Percentiles rank a stretch among this genome's conserved stretches.
Conservation (phyloP, 768 basidiomycete genomes). For the Boletus vinaceobasis region DNA sequence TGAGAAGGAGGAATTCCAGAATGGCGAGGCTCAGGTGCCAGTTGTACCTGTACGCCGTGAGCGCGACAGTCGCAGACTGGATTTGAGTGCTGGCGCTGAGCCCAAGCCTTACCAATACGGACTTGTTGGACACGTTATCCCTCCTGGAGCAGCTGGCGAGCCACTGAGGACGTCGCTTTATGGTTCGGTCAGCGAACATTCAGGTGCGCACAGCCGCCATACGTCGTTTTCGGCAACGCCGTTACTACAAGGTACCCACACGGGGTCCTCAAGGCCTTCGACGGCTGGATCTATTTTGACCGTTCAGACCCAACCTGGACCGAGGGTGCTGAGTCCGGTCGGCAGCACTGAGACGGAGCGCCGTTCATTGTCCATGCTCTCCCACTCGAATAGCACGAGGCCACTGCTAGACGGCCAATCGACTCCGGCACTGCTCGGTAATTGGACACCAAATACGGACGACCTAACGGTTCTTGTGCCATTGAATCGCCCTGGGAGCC, state of each 20-base stretch:
- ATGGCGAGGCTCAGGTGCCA: slow-evolving; percentile 23
- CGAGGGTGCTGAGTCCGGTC: slow-evolving; percentile 5
- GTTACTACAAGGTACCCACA: slow-evolving; percentile 17
- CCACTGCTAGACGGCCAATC: slow-evolving; percentile 3
- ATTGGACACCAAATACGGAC: slow-evolving; percentile 22
- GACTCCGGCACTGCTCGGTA: background rate
- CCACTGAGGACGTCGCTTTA: slow-evolving; percentile 35
- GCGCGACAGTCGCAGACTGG: slow-evolving; percentile 28
- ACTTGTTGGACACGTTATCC: slow-evolving; percentile 45
- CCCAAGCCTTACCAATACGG: slow-evolving; percentile 65
- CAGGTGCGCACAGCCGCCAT: slow-evolving; percentile 20
- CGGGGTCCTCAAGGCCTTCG: slow-evolving; percentile 38
- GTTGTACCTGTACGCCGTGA: slow-evolving; percentile 16
- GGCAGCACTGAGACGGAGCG: slow-evolving; percentile 6
- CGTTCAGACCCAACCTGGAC: slow-evolving; percentile 18
- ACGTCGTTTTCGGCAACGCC: slow-evolving; percentile 27
- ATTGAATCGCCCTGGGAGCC: slow-evolving; percentile 20
- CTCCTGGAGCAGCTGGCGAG: slow-evolving; percentile 29
- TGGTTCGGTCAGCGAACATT: slow-evolving; percentile 19
- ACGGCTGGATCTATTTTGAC: slow-evolving; percentile 41
- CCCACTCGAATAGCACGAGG: slow-evolving; percentile 12
- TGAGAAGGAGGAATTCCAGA: slow-evolving; percentile 37
- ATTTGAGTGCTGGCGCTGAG: slow-evolving; percentile 33
- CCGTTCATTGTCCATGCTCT: slow-evolving; percentile 22
- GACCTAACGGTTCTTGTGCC: slow-evolving; percentile 16